Evolutionary conservation across 1,284 basidiomycete species (phyloP).

Genomic region (Ustilago loliicola): DNA sequence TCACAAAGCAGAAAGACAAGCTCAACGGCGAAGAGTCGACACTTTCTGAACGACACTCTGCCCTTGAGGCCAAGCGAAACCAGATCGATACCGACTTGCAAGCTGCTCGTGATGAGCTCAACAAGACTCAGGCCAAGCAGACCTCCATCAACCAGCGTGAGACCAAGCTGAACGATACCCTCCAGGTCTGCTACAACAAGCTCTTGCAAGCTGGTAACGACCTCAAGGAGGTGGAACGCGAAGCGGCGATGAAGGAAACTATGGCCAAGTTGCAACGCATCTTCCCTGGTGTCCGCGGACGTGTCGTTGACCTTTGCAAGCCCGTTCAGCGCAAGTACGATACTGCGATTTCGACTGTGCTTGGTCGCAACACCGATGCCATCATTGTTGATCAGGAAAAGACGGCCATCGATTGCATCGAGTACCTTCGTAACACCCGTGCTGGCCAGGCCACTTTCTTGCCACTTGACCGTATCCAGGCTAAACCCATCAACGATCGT

Average conservation of each 20-base stretch:
- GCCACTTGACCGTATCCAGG: constrained; percentile 94
- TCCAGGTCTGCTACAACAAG: constrained; percentile 84
- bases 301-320: constrained; percentile 91
- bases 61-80: constrained; percentile 69
- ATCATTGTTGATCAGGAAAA: constrained; percentile 96
- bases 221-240: constrained; percentile 81
- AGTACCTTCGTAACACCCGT: constrained; percentile 96
- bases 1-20: constrained; percentile 77
- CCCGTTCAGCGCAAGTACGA: constrained; percentile 94
- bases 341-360: constrained; percentile 90
- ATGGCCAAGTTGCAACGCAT: constrained; percentile 81
- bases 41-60: constrained; percentile 75
- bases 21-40: constrained; percentile 77
- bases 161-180: constrained; percentile 81
- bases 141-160: constrained; percentile 74
- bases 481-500: constrained; percentile 93
- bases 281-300: constrained; percentile 75
- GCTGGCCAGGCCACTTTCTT: constrained; percentile 96
- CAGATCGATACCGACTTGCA: constrained; percentile 35
- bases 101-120: constrained; percentile 78
- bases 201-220: constrained; percentile 74
- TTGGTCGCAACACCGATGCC: constrained; percentile 94
- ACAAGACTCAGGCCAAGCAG: constrained; percentile 81
- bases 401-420: constrained; percentile 95
- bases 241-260: constrained; percentile 86